Evolutionary conservation across 1,284 basidiomycete species (phyloP).

Genomic region (Anthracocystis setariae): DNA sequence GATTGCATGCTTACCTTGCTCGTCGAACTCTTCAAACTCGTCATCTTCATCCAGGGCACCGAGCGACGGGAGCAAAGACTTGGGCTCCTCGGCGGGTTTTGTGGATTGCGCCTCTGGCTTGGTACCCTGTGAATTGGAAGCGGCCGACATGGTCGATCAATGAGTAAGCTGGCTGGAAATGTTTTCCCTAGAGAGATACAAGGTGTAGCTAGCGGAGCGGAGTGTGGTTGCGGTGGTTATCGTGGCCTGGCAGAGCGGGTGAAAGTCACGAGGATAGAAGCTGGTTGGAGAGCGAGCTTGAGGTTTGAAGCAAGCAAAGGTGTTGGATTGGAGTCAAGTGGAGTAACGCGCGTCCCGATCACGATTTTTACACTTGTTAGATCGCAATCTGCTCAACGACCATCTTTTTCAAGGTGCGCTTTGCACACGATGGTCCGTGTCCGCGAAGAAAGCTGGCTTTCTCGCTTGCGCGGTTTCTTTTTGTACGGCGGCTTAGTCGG

Average conservation of each 20-base stretch:
- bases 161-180: neutral
- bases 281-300: too few relatives aligned
- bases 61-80: constrained; percentile 52
- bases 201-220: too few relatives aligned
- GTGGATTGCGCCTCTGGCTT: constrained; percentile 37
- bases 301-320: neutral
- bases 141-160: constrained; percentile 29
- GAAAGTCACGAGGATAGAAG: too few relatives aligned
- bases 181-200: too few relatives aligned
- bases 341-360: constrained; percentile 43
- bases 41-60: constrained; percentile 67
- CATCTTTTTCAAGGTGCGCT: too few relatives aligned
- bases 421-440: constrained; percentile 48
- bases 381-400: too few relatives aligned
- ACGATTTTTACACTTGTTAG: constrained; percentile 15
- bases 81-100: constrained; percentile 16
- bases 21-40: constrained; percentile 67
- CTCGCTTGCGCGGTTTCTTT: too few relatives aligned
- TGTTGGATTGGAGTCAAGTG: constrained; percentile 30
- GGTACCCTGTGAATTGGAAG: constrained; percentile 27
- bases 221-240: too few relatives aligned
- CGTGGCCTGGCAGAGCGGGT: neutral
- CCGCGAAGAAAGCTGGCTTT: constrained; percentile 13
- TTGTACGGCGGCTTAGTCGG: too few relatives aligned
- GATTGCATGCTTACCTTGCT: constrained; percentile 64